Base-by-base conservation (phyloP, 805 yeast genomes). In the Candida maesae region DNA sequence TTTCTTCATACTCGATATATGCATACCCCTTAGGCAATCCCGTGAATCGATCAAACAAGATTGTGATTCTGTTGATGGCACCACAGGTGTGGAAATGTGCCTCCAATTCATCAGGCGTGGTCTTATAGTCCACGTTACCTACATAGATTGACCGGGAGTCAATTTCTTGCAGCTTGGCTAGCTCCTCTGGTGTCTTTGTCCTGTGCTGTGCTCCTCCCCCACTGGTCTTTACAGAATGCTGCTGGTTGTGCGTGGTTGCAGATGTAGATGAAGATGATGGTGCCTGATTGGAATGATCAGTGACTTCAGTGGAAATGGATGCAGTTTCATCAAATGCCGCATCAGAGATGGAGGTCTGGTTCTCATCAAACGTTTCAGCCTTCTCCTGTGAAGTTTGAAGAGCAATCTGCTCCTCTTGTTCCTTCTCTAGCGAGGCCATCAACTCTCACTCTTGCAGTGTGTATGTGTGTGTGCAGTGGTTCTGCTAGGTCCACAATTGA, bases 21-120 rank as follows among this genome's bases (percentile, higher is more conserved):
- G 85, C 87, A 53, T 75, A 78, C 2, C 85, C 86, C 47, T 70
- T 73, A 8, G 78, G 73, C 15, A 56, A 56, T 1, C 77, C 76
- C 2, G 74, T 65, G 48, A 51, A 61, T 33, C 64, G 64, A 47
- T 71, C 73, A 41, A 66, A 64, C 42, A 78, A 62, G 17, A 78
- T 67, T 2, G 84, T 78, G 10, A 78, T 70, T 47, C 81, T 59
- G 45, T 70, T 71, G 36, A 78, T 69, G 1, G 55, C 56, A 2
- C 82, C 83, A 29, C 62, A 65, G 2, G 43, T 47, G 27, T 60
- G 59, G 58, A 77, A 78, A 38, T 68, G 66, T 18, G 60, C 59
- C 45, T 78, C 81, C 42, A 78, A 55, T 36, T 66, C 70, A 36
- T 67, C 74, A 1, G 82, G 80, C 1, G 79, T 69, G 1, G 76